A percentile compares a stretch with the other conserved stretches of the same genome.
phyloP scores from a whole-genome alignment of 2,329 filamentous ascomycete genomes.

The Trichoderma harzianum region DNA sequence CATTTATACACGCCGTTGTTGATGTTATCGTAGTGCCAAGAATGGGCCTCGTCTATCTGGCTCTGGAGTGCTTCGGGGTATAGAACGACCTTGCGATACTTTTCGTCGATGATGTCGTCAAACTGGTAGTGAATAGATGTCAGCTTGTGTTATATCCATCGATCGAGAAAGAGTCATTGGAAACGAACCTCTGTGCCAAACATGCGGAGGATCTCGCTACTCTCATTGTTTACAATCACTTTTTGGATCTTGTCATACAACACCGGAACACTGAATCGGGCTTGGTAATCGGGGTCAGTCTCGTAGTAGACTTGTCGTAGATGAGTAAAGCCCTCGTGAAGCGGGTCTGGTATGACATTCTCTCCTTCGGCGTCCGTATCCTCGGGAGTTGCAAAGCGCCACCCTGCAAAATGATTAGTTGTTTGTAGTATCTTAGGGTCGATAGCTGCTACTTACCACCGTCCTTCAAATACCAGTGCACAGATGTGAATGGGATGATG shows the following conservation, averaged over 20 bases:
- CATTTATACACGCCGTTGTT: constrained; percentile 69
- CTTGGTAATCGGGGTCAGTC: constrained; percentile 65
- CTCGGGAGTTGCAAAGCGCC: constrained; percentile 71
- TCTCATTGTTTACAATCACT: constrained; percentile 85
- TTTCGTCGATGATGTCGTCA: constrained; percentile 60
- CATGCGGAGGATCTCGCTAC: constrained; percentile 88
- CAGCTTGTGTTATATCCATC: background rate
- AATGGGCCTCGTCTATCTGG: constrained; percentile 71
- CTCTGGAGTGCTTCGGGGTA: constrained; percentile 60
- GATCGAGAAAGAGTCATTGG: background rate
- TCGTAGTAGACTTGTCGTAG: constrained; percentile 76
- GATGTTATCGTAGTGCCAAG: constrained; percentile 72
- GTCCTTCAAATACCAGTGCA: constrained; percentile 81
- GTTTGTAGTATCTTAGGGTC: background rate
- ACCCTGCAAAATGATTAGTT: constrained; percentile 35
- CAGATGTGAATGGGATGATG: constrained; percentile 70
- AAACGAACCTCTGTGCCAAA: constrained; percentile 64
- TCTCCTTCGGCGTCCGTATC: constrained; percentile 50
- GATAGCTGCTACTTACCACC: constrained; percentile 39
- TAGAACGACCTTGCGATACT: constrained; percentile 59
- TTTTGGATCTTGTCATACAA: constrained; percentile 73
- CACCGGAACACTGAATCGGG: constrained; percentile 81
- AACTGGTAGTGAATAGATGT: constrained; percentile 46
- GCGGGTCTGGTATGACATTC: constrained; percentile 61
- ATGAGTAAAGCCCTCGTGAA: constrained; percentile 65